Percentiles rank a stretch among this genome's conserved stretches.
Evolutionary conservation across 2,329 filamentous ascomycete genomes (phyloP).

Genomic region (Aspergillus fischeri): DNA sequence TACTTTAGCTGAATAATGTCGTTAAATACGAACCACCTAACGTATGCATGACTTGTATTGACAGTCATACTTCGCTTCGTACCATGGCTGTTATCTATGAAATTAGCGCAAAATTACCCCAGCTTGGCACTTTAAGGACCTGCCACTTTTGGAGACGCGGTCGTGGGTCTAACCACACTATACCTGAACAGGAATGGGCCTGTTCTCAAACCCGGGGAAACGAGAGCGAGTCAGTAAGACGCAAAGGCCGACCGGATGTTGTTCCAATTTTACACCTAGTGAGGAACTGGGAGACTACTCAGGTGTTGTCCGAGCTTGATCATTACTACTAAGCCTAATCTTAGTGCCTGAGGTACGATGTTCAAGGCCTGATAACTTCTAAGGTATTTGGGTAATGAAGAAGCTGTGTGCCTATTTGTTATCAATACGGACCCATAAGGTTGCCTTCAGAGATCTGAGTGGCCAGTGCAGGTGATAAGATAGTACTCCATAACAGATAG

Average conservation of each 20-base stretch:
- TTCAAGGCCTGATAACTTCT: too few relatives aligned
- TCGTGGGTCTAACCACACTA: neutral
- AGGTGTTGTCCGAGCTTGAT: too few relatives aligned
- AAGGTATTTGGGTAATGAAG: too few relatives aligned
- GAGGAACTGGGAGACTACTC: neutral
- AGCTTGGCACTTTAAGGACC: slow-evolving; percentile 11
- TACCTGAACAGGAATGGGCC: neutral
- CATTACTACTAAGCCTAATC: too few relatives aligned
- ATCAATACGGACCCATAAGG: too few relatives aligned
- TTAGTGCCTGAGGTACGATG: too few relatives aligned
- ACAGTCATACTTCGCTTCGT: too few relatives aligned
- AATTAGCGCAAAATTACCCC: slow-evolving; percentile 6
- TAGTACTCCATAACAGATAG: too few relatives aligned
- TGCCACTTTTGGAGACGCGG: slow-evolving; percentile 9
- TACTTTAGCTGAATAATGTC: neutral
- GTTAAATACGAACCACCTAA: neutral
- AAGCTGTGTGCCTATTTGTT: too few relatives aligned
- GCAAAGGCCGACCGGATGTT: neutral
- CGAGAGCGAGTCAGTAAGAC: too few relatives aligned
- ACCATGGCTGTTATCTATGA: neutral
- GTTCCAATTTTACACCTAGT: neutral
- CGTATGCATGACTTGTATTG: neutral
- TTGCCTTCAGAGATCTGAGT: neutral
- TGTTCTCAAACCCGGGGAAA: neutral
- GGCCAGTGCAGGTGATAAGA: neutral